Evolutionary conservation across 148 eudicot genomes (phyloP), one percentile per base, ranked within the genome.

Genomic region (Spergularia marina): DNA sequence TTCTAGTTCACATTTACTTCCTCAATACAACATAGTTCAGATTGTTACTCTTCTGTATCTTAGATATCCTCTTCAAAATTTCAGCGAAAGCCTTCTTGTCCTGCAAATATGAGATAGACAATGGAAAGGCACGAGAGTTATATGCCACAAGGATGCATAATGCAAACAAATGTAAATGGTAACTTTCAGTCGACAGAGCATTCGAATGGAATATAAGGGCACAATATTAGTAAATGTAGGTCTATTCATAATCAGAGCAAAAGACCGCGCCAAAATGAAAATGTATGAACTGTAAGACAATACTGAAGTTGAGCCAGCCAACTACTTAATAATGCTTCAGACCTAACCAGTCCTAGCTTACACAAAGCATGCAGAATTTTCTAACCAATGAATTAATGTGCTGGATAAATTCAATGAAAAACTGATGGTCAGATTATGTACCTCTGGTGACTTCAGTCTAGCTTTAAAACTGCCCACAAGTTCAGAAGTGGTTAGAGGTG

Each of bases 71-170:
- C 84, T 90, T 89, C 76, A 94, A 64, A 52, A 90, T 86, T 11
- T 84, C 95, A 2, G 98, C 97, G 79, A 94, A 94, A 40, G 97
- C 98, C 75, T 82, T 85, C 87, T 94, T 94, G 82, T 94, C 98
- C 98, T 94, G 89, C 86, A 77, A 18, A 59, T 47, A 73, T 8
- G 30, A 44, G 30, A 17, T 44, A 13, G 10, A 34, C 59, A 57
- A 40, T 25, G 56, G 60, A 16, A 47, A 41, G 41, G 8, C 10
- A 47, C 60, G 36, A 17, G n/a, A n/a, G 51, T 8, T 52, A 47
- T 56, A 14, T 10, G 18, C 1, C 21, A 73, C 6, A 5, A 70
- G 17, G 58, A 41, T 39, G 69, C 12, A 30, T 0, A 34, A 25
- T 40, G n/a, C 47, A 64, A 64, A 64, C 44, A 12, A 2, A 6